A percentile compares a stretch with the other conserved stretches of the same genome.
These are phyloP conservation scores for Sarocladium strictum DNA, from an alignment of 2,329 filamentous ascomycete species.

Conservation along the genomic window DNA sequence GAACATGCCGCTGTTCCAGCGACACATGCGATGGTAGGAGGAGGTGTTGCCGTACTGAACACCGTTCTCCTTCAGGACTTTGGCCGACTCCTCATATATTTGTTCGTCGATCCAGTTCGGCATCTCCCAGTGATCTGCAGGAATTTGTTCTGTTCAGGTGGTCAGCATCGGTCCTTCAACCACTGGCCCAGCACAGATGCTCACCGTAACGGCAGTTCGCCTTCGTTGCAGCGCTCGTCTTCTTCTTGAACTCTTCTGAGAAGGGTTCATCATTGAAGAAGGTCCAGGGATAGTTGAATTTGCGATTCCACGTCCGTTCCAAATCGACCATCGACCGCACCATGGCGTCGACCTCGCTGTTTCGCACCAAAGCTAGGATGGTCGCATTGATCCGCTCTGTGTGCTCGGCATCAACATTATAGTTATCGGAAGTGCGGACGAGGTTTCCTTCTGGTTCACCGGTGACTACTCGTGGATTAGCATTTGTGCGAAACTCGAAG, in stretches of 20 bases:
- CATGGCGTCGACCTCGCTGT: constrained; percentile 80
- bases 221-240: constrained; percentile 76
- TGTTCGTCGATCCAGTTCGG: constrained; percentile 90
- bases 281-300: constrained; percentile 99
- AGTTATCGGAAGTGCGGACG: constrained; percentile 68
- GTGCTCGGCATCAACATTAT: constrained; percentile 64
- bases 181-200: constrained; percentile 16
- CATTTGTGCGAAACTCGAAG: constrained; percentile 14
- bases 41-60: constrained; percentile 87
- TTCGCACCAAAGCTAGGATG: constrained; percentile 84
- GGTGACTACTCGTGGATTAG: constrained; percentile 52
- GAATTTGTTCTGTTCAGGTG: constrained; percentile 63
- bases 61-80: constrained; percentile 73
- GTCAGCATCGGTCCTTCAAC: not conserved
- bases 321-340: constrained; percentile 85
- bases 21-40: constrained; percentile 98
- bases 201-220: constrained; percentile 81
- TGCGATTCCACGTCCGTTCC: constrained; percentile 92
- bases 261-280: constrained; percentile 98
- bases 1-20: constrained; percentile 98
- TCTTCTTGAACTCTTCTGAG: constrained; percentile 83
- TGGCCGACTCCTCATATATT: constrained; percentile 76
- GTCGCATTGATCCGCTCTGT: constrained; percentile 90
- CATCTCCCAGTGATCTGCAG: constrained; percentile 89
- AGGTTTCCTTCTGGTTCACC: constrained; percentile 76